Evolutionary conservation across 2,329 filamentous ascomycete genomes (phyloP), one percentile per base, ranked within the genome.

Genomic region (Alternaria postmessia): DNA sequence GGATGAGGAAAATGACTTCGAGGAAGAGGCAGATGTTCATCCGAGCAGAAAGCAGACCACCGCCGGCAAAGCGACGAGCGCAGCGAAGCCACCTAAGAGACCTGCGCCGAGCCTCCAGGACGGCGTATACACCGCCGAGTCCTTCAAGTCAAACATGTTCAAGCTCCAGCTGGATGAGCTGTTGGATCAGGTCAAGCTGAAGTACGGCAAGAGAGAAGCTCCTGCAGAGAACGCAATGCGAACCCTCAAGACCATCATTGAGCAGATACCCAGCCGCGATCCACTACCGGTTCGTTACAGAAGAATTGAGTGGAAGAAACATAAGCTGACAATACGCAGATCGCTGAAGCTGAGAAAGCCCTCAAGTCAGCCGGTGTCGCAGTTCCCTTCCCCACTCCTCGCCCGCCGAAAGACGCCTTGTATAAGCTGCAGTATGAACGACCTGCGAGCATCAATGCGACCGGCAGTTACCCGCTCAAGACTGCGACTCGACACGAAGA

Each of bases 361-460:
- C 72, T 88, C 69, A 87, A 91, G 68, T 84, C 84, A 41, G 84
- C 89, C 72, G 87, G 87, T 49, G 85, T 96, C 59, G 79, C 82
- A n/a, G 86, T 97, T 48, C 95, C 95, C 0, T 97, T 93, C 73
- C 93, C 94, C 16, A 85, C 90, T n/a, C 93, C 93, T 18, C 88
- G 84, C 51, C 94, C 94, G 2, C 82, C 87, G 11, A 87, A 88
- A 70, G 89, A 94, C 76, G 88, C 88, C 32, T 90, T 91, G 53
- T 96, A 96, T 80, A 94, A 93, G 71, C 83, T 98, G 53, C 84
- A 89, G 39, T 97, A 93, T 76, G 85, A 85, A 46, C 90, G 88
- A 73, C 94, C 95, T 3, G 80, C 87, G 7, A 89, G 89, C 67
- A 88, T 95, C 78, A 97, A 97, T 72, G 90, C 96, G 24, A 90